Base-by-base conservation (phyloP, 306 rosid species). In the Vigna radiata region DNA sequence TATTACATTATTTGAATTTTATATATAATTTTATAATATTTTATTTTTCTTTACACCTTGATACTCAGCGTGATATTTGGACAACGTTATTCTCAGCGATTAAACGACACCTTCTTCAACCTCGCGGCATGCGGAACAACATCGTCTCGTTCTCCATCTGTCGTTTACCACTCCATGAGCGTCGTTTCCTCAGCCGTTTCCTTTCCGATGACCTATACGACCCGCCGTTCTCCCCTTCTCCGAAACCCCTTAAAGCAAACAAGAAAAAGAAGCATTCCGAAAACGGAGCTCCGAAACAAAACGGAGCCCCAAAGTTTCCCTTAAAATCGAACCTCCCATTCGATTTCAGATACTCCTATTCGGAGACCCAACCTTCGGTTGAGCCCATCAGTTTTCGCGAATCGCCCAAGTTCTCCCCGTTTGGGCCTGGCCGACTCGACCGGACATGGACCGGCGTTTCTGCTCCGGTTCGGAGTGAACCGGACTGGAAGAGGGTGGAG, bases 351-450 rank as follows among this genome's bases (percentile, higher is more conserved):
- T 89, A 89, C 88, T 92, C 97, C 12, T 92, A 95, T 71, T 90
- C 96, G 0, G 98, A 95, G 72, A 78, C 81, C 14, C 44, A 86
- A 63, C 79, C 88, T 10, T 83, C 90, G 8, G 65, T 81, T 1
- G 68, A 70, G 16, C 97, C 96, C 27, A 85, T 90, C 25, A 84
- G 96, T 19, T 90, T 81, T 85, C 90, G 98, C n/a, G 96, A 95
- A 86, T 89, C 98, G 2, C 95, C 96, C 2, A 95, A 85, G 59
- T 92, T 95, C 83, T 95, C 97, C 6, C 97, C 97, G 0, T 95
- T 92, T 8, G 96, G 98, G 0, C 98, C 98, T 8, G 93, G 90
- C 7, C 88, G 93, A 10, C 89, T 92, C 10, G 96, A 92, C 77
- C 83, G 96, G 44, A 82, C 75, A 52, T 95, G 97, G 96, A 92